phyloP scores from a whole-genome alignment of 129 eudicot genomes.

The Cynara cardunculus region DNA sequence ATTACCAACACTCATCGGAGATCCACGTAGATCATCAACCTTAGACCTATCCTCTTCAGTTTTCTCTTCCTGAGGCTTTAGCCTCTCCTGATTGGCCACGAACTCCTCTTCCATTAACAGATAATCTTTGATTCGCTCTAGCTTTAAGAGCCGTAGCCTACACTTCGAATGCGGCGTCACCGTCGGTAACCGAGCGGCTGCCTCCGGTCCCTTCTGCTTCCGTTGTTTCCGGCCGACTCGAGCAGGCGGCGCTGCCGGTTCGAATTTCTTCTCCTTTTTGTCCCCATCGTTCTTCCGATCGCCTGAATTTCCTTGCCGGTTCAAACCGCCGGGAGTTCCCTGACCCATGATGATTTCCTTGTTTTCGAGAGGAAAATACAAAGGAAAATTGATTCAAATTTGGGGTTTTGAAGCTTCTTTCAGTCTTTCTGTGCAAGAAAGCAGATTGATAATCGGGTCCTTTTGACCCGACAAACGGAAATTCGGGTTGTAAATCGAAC shows the following conservation, averaged over 20 bases:
- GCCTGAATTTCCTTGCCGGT: constrained; percentile 52
- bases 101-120: constrained; percentile 92
- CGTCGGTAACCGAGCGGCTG: constrained; percentile 81
- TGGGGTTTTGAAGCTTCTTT: constrained; percentile 1
- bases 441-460: neutral
- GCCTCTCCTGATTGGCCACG: constrained; percentile 83
- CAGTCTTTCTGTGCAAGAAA: constrained; percentile 40
- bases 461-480: neutral
- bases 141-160: constrained; percentile 67
- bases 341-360: constrained; percentile 57
- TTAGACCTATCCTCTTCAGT: constrained; percentile 87
- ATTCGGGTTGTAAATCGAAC: neutral
- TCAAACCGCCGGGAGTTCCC: constrained; percentile 84
- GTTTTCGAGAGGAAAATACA: neutral
- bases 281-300: constrained; percentile 78
- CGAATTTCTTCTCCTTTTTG: constrained; percentile 91
- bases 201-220: constrained; percentile 83
- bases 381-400: neutral
- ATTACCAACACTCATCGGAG: constrained; percentile 97
- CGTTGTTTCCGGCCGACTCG: constrained; percentile 94
- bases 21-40: constrained; percentile 87
- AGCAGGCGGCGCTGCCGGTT: constrained; percentile 87
- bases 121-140: constrained; percentile 83
- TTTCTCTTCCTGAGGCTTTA: constrained; percentile 96
- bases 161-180: constrained; percentile 86